Evolutionary conservation across 2,329 filamentous ascomycete species (phyloP).

Genomic region (Dryadomyces sulphureus): DNA sequence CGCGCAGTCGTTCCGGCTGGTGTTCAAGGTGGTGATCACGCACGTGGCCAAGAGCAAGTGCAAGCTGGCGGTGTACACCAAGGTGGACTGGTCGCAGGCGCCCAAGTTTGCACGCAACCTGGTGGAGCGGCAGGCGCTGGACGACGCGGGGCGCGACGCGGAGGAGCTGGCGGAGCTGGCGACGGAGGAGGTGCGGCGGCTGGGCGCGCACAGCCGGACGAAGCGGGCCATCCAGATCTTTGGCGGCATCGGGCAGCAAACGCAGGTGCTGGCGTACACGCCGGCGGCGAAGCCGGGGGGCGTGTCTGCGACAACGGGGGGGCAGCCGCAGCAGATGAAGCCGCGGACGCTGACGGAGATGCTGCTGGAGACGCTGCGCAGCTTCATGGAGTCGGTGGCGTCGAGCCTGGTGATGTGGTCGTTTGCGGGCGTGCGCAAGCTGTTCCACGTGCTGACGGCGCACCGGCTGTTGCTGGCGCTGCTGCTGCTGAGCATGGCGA

Average conservation of each 20-base stretch:
- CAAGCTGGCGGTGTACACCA: slow-evolving; percentile 77
- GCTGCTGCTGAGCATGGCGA: slow-evolving; percentile 51
- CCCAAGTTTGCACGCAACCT: slow-evolving; percentile 45
- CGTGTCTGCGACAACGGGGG: slow-evolving; percentile 30
- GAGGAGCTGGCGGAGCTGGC: slow-evolving; percentile 62
- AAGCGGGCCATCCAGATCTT: slow-evolving; percentile 70
- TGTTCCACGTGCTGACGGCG: slow-evolving; percentile 55
- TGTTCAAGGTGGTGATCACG: slow-evolving; percentile 87
- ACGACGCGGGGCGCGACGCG: slow-evolving; percentile 58
- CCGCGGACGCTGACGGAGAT: slow-evolving; percentile 51
- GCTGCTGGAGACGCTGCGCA: slow-evolving; percentile 57
- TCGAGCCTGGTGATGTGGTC: slow-evolving; percentile 67
- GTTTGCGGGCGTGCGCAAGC: slow-evolving; percentile 47
- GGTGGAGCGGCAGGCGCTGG: slow-evolving; percentile 56
- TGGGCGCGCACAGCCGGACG: slow-evolving; percentile 60
- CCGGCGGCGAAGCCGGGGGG: slow-evolving; percentile 19
- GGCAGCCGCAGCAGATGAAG: slow-evolving; percentile 30
- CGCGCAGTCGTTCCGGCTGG: slow-evolving; percentile 60
- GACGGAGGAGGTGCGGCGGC: slow-evolving; percentile 60
- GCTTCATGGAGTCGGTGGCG: slow-evolving; percentile 58
- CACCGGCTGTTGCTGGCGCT: slow-evolving; percentile 60
- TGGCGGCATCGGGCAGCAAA: slow-evolving; percentile 57
- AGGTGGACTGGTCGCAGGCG: slow-evolving; percentile 70
- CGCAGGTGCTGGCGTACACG: slow-evolving; percentile 45
- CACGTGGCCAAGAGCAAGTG: slow-evolving; percentile 84